Percentiles rank a stretch among this genome's conserved stretches.
These are phyloP conservation scores for Bonia amplexicaulis DNA, from an alignment of 176 grass and related monocot genomes.

Conservation along the genomic window DNA sequence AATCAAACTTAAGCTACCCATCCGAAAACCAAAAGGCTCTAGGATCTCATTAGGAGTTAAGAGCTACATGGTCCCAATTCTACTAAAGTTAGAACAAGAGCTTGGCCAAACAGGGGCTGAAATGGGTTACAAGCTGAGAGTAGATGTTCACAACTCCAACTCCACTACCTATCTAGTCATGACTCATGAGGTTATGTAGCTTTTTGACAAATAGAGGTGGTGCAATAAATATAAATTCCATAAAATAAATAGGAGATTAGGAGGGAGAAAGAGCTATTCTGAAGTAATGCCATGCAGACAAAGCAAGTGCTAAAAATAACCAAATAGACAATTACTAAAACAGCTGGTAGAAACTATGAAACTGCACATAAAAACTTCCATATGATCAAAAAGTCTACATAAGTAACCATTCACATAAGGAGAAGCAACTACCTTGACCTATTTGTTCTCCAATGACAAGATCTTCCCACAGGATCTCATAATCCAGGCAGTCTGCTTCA, in stretches of 20 bases:
- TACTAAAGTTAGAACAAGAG: background rate
- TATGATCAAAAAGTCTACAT: background rate
- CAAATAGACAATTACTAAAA: background rate
- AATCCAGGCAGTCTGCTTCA: constrained; percentile 92
- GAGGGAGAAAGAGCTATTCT: background rate
- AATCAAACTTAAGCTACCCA: background rate
- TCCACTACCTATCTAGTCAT: background rate
- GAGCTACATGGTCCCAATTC: constrained; percentile 6
- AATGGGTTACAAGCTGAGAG: background rate
- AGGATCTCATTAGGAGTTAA: background rate
- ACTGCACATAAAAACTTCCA: background rate
- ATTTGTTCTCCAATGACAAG: constrained; percentile 88
- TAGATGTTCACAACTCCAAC: background rate
- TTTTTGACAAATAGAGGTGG: background rate
- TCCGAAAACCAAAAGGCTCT: background rate
- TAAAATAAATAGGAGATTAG: background rate
- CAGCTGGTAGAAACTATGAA: background rate
- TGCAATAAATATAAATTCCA: background rate
- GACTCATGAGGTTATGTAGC: background rate
- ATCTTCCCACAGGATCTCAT: constrained; percentile 99
- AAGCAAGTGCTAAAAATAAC: background rate
- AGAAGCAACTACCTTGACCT: constrained; percentile 79
- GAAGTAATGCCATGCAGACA: background rate
- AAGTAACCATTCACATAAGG: constrained; percentile 22
- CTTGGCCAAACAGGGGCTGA: background rate